phyloP scores from a whole-genome alignment of 1,284 basidiomycete species.

The Tilletia indica region DNA sequence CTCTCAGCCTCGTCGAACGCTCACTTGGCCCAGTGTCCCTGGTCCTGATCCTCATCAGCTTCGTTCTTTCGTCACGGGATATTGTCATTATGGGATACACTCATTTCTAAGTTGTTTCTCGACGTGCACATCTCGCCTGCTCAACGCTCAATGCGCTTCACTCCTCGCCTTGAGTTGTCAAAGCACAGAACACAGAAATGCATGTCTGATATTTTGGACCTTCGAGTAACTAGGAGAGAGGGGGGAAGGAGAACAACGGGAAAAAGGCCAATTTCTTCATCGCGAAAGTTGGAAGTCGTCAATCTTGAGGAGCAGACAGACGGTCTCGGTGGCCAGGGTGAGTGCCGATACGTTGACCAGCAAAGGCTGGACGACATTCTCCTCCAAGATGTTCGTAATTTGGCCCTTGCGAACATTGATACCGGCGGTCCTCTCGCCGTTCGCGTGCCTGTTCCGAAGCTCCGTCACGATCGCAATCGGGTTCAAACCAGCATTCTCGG shows the following conservation, averaged over 20 bases:
- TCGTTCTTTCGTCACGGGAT: too few species aligned
- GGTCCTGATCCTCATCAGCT: too few species aligned
- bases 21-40: too few species aligned
- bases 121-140: too few species aligned
- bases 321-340: slow-evolving; percentile 93
- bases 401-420: slow-evolving; percentile 91
- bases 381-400: slow-evolving; percentile 93
- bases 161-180: too few species aligned
- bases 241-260: neutral
- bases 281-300: slow-evolving; percentile 72
- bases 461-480: slow-evolving; percentile 98
- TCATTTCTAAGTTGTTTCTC: too few species aligned
- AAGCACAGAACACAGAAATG: too few species aligned
- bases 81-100: too few species aligned
- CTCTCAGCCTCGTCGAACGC: too few species aligned
- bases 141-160: too few species aligned
- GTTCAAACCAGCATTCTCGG: slow-evolving; percentile 97
- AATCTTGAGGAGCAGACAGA: slow-evolving; percentile 91
- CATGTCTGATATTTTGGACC: too few species aligned
- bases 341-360: slow-evolving; percentile 93
- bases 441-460: slow-evolving; percentile 89
- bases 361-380: slow-evolving; percentile 94
- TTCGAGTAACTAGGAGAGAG: too few species aligned
- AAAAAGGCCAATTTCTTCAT: slow-evolving; percentile 21
- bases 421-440: slow-evolving; percentile 90